These are phyloP conservation scores for Dryadomyces quercivorus DNA, from an alignment of 2,329 filamentous ascomycete species.

Conservation along the genomic window DNA sequence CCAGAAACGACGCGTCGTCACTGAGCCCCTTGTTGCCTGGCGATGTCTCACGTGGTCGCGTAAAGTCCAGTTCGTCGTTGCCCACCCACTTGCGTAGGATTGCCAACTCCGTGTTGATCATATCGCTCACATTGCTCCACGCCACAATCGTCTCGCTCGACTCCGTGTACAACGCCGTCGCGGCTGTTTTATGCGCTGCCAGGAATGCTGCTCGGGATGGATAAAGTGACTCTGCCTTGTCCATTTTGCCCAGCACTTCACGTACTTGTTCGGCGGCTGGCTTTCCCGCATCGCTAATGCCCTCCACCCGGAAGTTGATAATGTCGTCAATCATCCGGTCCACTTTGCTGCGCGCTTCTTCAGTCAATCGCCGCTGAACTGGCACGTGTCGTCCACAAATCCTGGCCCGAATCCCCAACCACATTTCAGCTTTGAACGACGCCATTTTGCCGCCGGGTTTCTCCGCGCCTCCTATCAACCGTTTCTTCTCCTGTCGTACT, in stretches of 20 bases:
- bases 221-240: conserved; percentile 76
- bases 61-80: conserved; percentile 88
- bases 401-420: conserved; percentile 77
- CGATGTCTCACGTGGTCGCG: conserved; percentile 57
- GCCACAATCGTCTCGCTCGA: conserved; percentile 82
- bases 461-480: conserved; percentile 67
- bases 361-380: conserved; percentile 76
- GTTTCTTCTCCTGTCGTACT: conserved; percentile 94
- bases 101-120: conserved; percentile 88
- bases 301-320: conserved; percentile 86
- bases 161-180: conserved; percentile 64
- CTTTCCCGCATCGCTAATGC: conserved; percentile 83
- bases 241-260: conserved; percentile 81
- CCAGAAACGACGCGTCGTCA: conserved; percentile 88
- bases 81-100: conserved; percentile 95
- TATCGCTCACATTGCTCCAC: conserved; percentile 93
- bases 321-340: conserved; percentile 75
- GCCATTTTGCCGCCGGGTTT: conserved; percentile 47
- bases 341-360: conserved; percentile 65
- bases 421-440: conserved; percentile 67
- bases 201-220: conserved; percentile 68
- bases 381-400: conserved; percentile 73
- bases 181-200: conserved; percentile 61
- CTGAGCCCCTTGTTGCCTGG: conserved; percentile 55
- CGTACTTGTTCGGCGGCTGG: conserved; percentile 78